A percentile compares a stretch with the other conserved stretches of the same genome.
These are phyloP conservation scores for Cudoniella acicularis DNA, from an alignment of 495 filamentous ascomycete genomes.

Conservation along the genomic window DNA sequence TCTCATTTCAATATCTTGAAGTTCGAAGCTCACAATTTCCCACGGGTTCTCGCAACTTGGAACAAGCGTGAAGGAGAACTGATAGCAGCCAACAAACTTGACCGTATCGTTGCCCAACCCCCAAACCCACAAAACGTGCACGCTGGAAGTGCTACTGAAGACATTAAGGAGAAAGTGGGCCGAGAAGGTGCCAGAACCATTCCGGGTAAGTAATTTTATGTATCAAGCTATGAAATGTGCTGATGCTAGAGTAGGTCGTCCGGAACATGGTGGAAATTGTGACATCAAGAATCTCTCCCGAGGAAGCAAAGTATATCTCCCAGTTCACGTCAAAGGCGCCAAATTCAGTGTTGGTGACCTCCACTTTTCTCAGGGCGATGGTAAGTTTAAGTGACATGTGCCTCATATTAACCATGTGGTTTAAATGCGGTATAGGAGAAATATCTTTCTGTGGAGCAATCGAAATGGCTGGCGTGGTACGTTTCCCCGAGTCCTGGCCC, in stretches of 20 bases:
- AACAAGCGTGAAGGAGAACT: conserved; percentile 77
- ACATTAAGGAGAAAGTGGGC: conserved; percentile 69
- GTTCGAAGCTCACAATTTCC: neutral
- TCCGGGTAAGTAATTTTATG: conserved; percentile 48
- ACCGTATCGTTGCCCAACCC: conserved; percentile 76
- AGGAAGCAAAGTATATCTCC: conserved; percentile 85
- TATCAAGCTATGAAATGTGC: conserved; percentile 36
- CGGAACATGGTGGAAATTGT: conserved; percentile 57
- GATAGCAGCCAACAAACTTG: conserved; percentile 61
- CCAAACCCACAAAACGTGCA: conserved; percentile 70
- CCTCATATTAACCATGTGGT: too few relatives aligned
- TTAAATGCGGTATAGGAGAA: conserved; percentile 51
- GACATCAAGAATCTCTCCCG: conserved; percentile 90
- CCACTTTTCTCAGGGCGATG: conserved; percentile 62
- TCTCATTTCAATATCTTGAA: neutral
- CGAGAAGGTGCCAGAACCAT: conserved; percentile 87
- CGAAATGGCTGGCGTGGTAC: conserved; percentile 79
- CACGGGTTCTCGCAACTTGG: conserved; percentile 57
- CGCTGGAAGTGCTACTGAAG: conserved; percentile 60
- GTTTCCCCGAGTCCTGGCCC: neutral
- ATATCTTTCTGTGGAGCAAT: conserved; percentile 96
- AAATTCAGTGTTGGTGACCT: conserved; percentile 92
- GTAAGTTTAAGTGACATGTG: too few relatives aligned
- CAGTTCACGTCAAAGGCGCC: conserved; percentile 77
- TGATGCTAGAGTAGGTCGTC: conserved; percentile 13